Evolutionary conservation across 495 filamentous ascomycete genomes (phyloP).

Genomic region (Aspergillus funiculosus): DNA sequence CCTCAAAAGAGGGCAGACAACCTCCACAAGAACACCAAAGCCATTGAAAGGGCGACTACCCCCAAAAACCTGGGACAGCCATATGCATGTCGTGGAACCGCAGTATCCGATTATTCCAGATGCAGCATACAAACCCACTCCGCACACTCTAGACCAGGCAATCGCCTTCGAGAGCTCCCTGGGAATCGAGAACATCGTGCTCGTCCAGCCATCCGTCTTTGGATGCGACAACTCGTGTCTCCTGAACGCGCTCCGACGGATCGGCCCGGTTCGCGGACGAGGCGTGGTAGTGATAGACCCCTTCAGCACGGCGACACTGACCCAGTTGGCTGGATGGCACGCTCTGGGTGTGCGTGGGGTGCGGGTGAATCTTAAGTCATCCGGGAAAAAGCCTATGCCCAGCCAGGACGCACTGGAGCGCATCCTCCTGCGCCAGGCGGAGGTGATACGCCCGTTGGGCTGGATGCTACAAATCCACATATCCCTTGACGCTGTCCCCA

Average conservation of each 20-base stretch:
- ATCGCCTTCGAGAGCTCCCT: conserved; percentile 36
- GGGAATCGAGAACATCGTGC: conserved; percentile 40
- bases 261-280: conserved; percentile 41
- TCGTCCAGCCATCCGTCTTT: conserved; percentile 50
- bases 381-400: conserved; percentile 35
- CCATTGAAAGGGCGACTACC: conserved; percentile 31
- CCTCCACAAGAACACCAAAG: background rate
- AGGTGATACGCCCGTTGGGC: conserved; percentile 36
- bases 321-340: conserved; percentile 44
- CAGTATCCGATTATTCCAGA: conserved; percentile 31
- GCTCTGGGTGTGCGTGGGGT: conserved; percentile 45
- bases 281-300: conserved; percentile 48
- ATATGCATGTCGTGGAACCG: conserved; percentile 50
- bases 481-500: conserved; percentile 35
- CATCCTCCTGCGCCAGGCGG: conserved; percentile 38
- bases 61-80: conserved; percentile 43
- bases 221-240: conserved; percentile 50
- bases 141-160: conserved; percentile 36
- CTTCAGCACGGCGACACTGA: conserved; percentile 24
- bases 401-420: conserved; percentile 28
- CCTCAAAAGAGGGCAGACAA: conserved; percentile 3
- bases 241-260: conserved; percentile 35
- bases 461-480: conserved; percentile 49
- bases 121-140: conserved; percentile 36
- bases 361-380: conserved; percentile 46